Base-by-base conservation (phyloP, 257 asterid species). In the Misopates orontium region DNA sequence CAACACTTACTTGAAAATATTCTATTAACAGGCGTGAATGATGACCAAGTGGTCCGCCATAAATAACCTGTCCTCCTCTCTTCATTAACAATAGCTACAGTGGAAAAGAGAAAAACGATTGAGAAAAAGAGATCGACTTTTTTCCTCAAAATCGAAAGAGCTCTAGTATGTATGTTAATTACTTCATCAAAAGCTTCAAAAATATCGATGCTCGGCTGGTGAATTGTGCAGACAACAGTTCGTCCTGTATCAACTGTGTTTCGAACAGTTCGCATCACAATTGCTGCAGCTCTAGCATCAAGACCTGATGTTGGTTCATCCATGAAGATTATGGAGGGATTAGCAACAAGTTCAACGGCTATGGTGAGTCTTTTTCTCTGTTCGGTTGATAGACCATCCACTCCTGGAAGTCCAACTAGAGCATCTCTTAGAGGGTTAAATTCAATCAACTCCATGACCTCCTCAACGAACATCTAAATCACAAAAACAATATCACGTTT, bases 181-280 rank as follows among this genome's bases (percentile, higher is more conserved):
- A 87, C 97, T 94, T 90, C 96, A 66, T 90, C 97, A 74, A 90
- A 90, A 62, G 97, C 79, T 78, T 90, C 97, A 4, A 90, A 90
- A 4, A 90, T 90, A 62, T 90, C 96, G 28, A 87, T 87, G 82
- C 96, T 90, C 0, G 96, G 96, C 32, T 90, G 97, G 70, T 90
- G 97, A 65, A 90, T 90, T 5, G 97, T 90, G 79, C 97, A 90
- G 55, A 90, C 96, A 20, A 90, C 95, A 8, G 96, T 87, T 60
- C 96, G 78, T 15, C 97, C 97, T 0, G 97, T 90, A 57, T 87
- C 97, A 0, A 90, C 97, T 0, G 97, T 90, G 81, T 90, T 90
- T 18, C 97, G 82, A 15, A 90, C 95, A 6, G 96, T 67, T 21
- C 96, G 74, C 97, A 87, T 90, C 72, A 90, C 95, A 42, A 90